These are phyloP conservation scores for Huntiella bhutanensis DNA, from an alignment of 2,329 filamentous ascomycete species.

Conservation along the genomic window DNA sequence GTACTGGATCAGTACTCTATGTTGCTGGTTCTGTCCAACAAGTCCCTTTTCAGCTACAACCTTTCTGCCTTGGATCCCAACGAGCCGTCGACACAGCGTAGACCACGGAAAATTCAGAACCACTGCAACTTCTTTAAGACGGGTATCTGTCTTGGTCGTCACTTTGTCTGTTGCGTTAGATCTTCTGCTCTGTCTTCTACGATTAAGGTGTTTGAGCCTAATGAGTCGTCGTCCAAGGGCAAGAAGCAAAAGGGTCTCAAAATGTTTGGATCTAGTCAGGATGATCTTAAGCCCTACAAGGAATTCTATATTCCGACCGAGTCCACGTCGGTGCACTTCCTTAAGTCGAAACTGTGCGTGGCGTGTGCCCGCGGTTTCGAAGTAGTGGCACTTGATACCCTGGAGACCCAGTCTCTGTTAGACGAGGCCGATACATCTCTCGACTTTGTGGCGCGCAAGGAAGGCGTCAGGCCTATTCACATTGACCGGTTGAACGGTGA, in stretches of 20 bases:
- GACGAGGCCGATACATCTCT: slow-evolving; percentile 96
- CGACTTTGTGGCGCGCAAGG: slow-evolving; percentile 87
- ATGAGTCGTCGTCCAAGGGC: slow-evolving; percentile 79
- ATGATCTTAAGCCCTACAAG: slow-evolving; percentile 91
- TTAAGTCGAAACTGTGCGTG: slow-evolving; percentile 90
- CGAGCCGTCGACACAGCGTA: slow-evolving; percentile 62
- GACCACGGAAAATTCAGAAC: slow-evolving; percentile 88
- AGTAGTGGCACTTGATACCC: slow-evolving; percentile 85
- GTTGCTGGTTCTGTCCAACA: slow-evolving; percentile 78
- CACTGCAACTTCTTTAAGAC: slow-evolving; percentile 98
- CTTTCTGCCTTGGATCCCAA: slow-evolving; percentile 70
- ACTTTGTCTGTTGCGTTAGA: slow-evolving; percentile 92
- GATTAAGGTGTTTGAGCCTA: slow-evolving; percentile 98
- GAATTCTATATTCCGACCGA: slow-evolving; percentile 98
- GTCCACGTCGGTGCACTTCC: slow-evolving; percentile 94
- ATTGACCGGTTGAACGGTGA: slow-evolving; percentile 95
- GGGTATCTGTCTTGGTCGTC: slow-evolving; percentile 81
- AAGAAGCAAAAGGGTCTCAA: slow-evolving; percentile 95
- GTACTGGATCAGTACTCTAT: slow-evolving; percentile 90
- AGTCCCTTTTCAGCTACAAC: slow-evolving; percentile 77
- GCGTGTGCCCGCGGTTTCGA: slow-evolving; percentile 92
- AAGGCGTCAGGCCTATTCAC: slow-evolving; percentile 85
- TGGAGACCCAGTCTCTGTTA: slow-evolving; percentile 92
- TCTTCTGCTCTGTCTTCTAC: slow-evolving; percentile 83
- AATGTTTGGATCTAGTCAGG: slow-evolving; percentile 84